Conservation (phyloP, 1,284 basidiomycete species). For the Ustilago vetiveriae region DNA sequence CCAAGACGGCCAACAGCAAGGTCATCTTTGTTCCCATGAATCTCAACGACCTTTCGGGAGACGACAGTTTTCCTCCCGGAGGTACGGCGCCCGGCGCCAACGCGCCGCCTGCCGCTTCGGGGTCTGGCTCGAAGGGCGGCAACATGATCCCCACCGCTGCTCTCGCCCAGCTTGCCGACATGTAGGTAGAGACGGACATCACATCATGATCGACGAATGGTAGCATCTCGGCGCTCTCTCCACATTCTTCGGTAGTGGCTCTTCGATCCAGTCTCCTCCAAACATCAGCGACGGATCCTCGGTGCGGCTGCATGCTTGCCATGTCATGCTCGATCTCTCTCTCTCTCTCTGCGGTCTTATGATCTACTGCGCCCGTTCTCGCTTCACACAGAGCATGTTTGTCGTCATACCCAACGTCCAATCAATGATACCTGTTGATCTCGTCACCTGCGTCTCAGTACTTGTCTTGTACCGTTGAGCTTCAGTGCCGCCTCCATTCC, state of each 20-base stretch:
- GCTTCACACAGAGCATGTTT: neutral
- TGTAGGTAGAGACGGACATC: slow-evolving; percentile 18
- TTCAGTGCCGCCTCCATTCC: no score
- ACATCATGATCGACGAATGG: no score
- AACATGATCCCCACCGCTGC: slow-evolving; percentile 38
- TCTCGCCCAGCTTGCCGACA: slow-evolving; percentile 31
- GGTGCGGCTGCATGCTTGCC: no score
- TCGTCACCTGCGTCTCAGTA: no score
- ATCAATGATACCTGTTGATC: slow-evolving; percentile 6
- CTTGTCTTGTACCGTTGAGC: neutral
- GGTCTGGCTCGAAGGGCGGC: slow-evolving; percentile 2
- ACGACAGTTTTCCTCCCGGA: slow-evolving; percentile 18
- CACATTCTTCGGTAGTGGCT: no score
- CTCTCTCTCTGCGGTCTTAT: no score
- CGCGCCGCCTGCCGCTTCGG: slow-evolving; percentile 8
- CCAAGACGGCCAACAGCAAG: slow-evolving; percentile 81
- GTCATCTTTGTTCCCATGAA: slow-evolving; percentile 92
- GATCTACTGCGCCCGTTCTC: no score
- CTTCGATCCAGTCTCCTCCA: no score
- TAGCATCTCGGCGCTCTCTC: no score
- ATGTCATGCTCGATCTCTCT: no score
- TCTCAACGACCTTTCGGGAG: slow-evolving; percentile 28
- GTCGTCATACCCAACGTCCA: neutral
- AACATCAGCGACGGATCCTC: no score
- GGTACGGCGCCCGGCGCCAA: slow-evolving; percentile 11